Base-by-base conservation (phyloP, 2,329 filamentous ascomycete genomes). In the Eutypella sp. region DNA sequence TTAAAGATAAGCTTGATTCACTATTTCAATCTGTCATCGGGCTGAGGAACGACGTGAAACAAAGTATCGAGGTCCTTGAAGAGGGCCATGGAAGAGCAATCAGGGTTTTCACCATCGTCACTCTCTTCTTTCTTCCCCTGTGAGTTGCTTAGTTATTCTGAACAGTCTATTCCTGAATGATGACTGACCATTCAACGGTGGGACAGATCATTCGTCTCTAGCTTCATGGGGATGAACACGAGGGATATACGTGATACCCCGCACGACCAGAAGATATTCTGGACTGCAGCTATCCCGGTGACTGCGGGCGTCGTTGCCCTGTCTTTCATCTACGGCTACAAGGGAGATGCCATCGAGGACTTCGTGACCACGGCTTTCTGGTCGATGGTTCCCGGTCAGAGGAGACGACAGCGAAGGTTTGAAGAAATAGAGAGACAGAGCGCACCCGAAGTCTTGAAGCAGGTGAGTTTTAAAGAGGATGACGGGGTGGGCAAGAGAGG, bases 161-260 rank as follows among this genome's bases (percentile, higher is more conserved):
- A 29, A 7, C 25, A 29, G 13, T 7, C 25, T n/a, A n/a, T n/a
- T n/a, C n/a, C n/a, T n/a, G n/a, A n/a, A n/a, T n/a, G n/a, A n/a
- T n/a, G n/a, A n/a, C n/a, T n/a, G n/a, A n/a, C n/a, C n/a, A n/a
- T n/a, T n/a, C n/a, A n/a, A n/a, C n/a, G n/a, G n/a, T n/a, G n/a
- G n/a, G n/a, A 16, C 11, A 55, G 47, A 36, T 53, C 51, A 2
- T 57, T 56, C 23, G 46, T 54, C 9, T 51, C 51, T 16, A 54
- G 51, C 40, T 54, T 51, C 43, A 45, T 53, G 16, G 47, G 54
- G 6, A 57, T 56, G 51, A 57, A 53, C 47, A 53, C 47, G 10
- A 41, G 44, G 3, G 47, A 52, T 20, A 53, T 57, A 20, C 48
- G 49, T 18, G 33, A 54, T 24, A 57, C 36, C 3, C 41, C 50